Evolutionary conservation across 164 flowering plant genomes (phyloP).

Genomic region (Pachysandra terminalis): DNA sequence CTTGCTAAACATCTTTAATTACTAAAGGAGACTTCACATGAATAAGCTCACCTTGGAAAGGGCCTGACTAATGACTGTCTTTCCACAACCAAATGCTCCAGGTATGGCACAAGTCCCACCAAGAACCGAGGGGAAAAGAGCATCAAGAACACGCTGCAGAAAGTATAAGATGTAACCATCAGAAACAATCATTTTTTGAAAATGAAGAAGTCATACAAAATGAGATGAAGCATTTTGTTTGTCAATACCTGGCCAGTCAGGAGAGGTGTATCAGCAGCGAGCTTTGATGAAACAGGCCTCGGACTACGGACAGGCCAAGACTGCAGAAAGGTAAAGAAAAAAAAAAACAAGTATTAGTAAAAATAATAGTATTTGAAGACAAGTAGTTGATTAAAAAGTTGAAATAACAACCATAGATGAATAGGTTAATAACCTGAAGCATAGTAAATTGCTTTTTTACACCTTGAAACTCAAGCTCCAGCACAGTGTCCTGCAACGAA

Average conservation of each 20-base stretch:
- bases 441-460: conserved; percentile 83
- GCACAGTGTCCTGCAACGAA: conserved; percentile 77
- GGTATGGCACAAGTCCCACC: conserved; percentile 99
- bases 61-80: conserved; percentile 99
- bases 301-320: conserved; percentile 99
- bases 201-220: neutral
- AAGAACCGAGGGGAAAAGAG: conserved; percentile 98
- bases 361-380: neutral
- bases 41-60: conserved; percentile 79
- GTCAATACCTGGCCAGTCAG: conserved; percentile 90
- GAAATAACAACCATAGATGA: neutral
- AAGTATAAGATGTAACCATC: conserved; percentile 12
- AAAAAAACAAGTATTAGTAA: conserved; percentile 1
- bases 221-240: neutral
- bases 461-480: conserved; percentile 99
- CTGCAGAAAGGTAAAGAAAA: conserved; percentile 36
- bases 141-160: conserved; percentile 98
- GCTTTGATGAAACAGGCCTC: conserved; percentile 94
- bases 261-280: conserved; percentile 98
- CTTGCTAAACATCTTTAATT: conserved; percentile 3
- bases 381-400: conserved; percentile 1
- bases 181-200: conserved; percentile 8
- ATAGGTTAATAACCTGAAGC: conserved; percentile 79
- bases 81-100: conserved; percentile 99
- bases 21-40: neutral